Base-by-base conservation (phyloP, 306 rosid genomes). In the Sicyos edulis region DNA sequence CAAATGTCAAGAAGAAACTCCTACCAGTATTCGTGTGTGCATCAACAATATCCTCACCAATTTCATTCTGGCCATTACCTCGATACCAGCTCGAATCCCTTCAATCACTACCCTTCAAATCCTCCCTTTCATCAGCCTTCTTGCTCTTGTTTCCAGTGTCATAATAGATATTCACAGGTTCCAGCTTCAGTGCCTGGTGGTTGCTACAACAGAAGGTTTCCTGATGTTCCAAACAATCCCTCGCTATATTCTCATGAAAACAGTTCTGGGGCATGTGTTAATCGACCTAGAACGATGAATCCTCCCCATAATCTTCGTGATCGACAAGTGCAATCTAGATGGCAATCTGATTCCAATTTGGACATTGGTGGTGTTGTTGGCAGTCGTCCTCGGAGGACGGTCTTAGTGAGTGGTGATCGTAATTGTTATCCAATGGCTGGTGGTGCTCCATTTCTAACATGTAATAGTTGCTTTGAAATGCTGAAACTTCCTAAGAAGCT, bases 391-490 rank as follows among this genome's bases (percentile, higher is more conserved):
- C 81, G 80, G 11, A 90, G 86, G 86, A 82, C 75, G 22, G 75
- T 77, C 80, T 70, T 84, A 42, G 74, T 83, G 20, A 73, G 77
- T 74, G 81, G 86, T 76, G 76, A 79, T 26, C 80, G 76, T 58
- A 90, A 68, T 47, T 86, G 87, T 74, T 83, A 71, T 68, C 97
- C 99, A 61, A 61, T 95, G 44, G 88, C 92, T 16, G 91, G 95
- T 52, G 99, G 97, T 75, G 89, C 99, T 70, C 99, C 99, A 40
- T 95, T 95, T 82, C 73, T 95, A 51, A 78, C 96, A 9, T 95
- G 99, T 65, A 70, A 74, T 74, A 89, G 80, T 77, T 95, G 99
- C 85, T 91, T 82, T 79, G 97, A 87, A 81, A 68, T 95, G 76
- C 83, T 95, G 71, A 88, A 88, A 79, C 90, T 95, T 57, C 92